Percentiles rank a stretch among this genome's conserved stretches.
Evolutionary conservation across 805 yeast species (phyloP).

Genomic region (Blastobotrys americana): DNA sequence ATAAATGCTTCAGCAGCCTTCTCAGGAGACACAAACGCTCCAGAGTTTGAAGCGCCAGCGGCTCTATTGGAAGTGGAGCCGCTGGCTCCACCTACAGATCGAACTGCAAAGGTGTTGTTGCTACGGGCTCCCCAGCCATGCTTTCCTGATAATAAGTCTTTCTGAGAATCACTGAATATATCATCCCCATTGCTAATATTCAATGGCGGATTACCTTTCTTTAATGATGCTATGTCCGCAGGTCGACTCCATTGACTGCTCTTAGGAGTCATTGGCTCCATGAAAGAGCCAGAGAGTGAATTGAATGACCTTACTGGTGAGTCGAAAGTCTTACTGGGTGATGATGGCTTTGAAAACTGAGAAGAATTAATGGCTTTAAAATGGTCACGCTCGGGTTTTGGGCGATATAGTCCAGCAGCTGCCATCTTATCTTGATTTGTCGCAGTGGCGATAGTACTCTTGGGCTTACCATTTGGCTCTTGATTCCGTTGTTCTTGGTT

Average conservation of each 20-base stretch:
- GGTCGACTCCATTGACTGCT: constrained; percentile 20
- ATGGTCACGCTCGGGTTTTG: background rate
- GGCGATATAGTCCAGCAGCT: background rate
- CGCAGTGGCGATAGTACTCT: background rate
- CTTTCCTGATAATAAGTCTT: background rate
- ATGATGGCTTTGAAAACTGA: no score
- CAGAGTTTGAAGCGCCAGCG: background rate
- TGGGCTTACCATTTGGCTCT: background rate
- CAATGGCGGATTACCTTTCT: constrained; percentile 6
- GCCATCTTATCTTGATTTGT: background rate
- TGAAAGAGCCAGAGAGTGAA: constrained; percentile 8
- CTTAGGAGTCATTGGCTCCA: constrained; percentile 22
- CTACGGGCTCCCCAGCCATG: background rate
- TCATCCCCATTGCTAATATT: constrained; percentile 4
- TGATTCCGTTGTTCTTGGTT: no score
- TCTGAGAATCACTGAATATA: background rate
- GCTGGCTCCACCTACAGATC: background rate
- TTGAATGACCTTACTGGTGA: constrained; percentile 13
- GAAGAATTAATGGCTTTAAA: no score
- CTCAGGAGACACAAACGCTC: constrained; percentile 1
- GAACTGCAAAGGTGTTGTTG: background rate
- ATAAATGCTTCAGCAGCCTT: constrained; percentile 13
- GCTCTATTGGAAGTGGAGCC: background rate
- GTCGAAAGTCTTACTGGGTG: constrained; percentile 5
- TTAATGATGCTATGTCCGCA: constrained; percentile 10